Conservation (phyloP, 805 yeast genomes). For the Ogataea glucozyma region DNA sequence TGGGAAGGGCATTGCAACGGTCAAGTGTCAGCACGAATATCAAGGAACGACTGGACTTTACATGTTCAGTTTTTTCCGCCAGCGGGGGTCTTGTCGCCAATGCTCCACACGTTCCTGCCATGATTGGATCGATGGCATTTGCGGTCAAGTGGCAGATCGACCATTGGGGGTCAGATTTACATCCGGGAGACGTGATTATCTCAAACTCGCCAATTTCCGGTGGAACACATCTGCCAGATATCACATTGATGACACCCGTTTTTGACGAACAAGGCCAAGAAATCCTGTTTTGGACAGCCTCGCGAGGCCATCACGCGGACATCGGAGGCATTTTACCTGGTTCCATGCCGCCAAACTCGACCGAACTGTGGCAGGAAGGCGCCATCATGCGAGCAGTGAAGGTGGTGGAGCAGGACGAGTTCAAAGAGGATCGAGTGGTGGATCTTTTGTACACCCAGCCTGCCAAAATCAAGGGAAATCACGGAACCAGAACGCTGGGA, state of each 20-base stretch:
- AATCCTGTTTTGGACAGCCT: constrained; percentile 55
- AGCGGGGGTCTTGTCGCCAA: constrained; percentile 37
- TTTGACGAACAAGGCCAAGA: constrained; percentile 43
- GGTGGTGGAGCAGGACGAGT: constrained; percentile 49
- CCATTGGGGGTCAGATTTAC: constrained; percentile 39
- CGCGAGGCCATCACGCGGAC: constrained; percentile 64
- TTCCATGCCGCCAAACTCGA: constrained; percentile 56
- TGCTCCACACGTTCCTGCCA: constrained; percentile 46
- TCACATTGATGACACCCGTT: constrained; percentile 60
- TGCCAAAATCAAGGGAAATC: constrained; percentile 49
- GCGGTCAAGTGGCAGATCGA: constrained; percentile 42
- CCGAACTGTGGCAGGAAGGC: constrained; percentile 55
- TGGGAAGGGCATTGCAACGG: constrained; percentile 47
- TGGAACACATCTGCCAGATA: constrained; percentile 52
- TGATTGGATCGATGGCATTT: constrained; percentile 47
- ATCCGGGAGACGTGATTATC: constrained; percentile 45
- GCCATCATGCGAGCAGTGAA: constrained; percentile 56
- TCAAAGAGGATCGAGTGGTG: constrained; percentile 52
- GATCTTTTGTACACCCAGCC: constrained; percentile 47
- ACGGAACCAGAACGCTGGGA: constrained; percentile 55
- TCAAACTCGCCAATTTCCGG: constrained; percentile 47
- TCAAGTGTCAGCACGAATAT: constrained; percentile 46
- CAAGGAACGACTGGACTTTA: constrained; percentile 49
- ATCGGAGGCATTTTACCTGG: constrained; percentile 63
- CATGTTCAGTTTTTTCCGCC: constrained; percentile 48